These are phyloP conservation scores for Areca catechu DNA, from an alignment of 176 grass and related monocot genomes.

Conservation along the genomic window DNA sequence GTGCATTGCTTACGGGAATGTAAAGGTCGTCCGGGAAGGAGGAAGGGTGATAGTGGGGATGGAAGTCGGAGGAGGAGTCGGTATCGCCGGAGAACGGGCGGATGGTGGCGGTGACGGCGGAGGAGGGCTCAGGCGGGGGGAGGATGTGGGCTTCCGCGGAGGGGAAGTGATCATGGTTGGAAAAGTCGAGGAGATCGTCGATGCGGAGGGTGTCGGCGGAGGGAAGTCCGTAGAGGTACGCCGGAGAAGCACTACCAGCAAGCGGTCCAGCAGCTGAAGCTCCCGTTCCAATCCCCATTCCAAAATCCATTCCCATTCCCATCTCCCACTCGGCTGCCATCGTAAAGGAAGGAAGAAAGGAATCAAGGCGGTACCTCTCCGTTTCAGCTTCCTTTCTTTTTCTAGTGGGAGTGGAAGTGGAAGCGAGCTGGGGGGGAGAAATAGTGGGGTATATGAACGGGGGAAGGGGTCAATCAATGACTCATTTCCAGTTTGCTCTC, in stretches of 20 bases:
- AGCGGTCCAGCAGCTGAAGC: not conserved
- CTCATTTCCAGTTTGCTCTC: not conserved
- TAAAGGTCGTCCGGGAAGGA: not conserved
- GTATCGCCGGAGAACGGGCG: not conserved
- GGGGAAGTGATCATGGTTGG: not conserved
- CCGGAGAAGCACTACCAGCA: not conserved
- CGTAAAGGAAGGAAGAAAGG: not conserved
- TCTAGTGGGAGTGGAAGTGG: slow-evolving; percentile 11
- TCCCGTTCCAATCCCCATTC: not conserved
- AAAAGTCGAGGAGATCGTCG: slow-evolving; percentile 4
- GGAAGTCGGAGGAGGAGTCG: not conserved
- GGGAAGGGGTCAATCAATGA: slow-evolving; percentile 12
- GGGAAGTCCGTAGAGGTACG: not conserved
- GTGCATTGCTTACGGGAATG: not conserved
- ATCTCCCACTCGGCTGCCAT: slow-evolving; percentile 36
- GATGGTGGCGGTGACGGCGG: not conserved
- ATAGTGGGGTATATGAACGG: not conserved
- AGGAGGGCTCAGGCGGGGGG: not conserved
- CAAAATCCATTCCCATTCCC: slow-evolving; percentile 1
- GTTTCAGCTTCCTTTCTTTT: too few species aligned
- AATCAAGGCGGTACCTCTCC: too few species aligned
- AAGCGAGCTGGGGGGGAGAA: too few species aligned
- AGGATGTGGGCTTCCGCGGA: not conserved
- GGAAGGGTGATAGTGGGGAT: not conserved
- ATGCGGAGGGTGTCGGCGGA: not conserved